Conservation (phyloP, 345 rosid species). For the Sisymbrium irio region DNA sequence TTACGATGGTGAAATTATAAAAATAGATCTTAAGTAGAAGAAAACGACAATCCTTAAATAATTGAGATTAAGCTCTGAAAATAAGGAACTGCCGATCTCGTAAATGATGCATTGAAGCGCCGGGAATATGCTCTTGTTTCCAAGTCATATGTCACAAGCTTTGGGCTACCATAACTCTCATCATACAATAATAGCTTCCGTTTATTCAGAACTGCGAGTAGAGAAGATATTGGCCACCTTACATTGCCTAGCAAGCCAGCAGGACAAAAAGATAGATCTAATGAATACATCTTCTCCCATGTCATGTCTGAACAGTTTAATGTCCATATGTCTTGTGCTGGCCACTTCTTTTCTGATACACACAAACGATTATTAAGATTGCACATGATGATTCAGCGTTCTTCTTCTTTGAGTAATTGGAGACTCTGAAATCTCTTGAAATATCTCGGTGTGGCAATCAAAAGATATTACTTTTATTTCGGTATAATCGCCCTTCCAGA, state of each 20-base stretch:
- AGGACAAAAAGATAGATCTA: slow-evolving; percentile 6
- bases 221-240: background rate
- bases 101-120: background rate
- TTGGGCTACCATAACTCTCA: background rate
- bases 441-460: slow-evolving; percentile 5
- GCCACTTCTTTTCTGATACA: background rate
- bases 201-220: background rate
- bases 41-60: background rate
- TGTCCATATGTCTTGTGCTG: background rate
- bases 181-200: background rate
- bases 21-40: background rate
- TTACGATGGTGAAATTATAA: background rate
- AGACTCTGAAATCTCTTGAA: background rate
- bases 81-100: background rate
- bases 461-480: background rate
- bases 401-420: background rate
- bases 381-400: background rate
- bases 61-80: slow-evolving; percentile 1
- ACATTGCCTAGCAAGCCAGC: background rate
- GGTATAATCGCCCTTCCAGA: background rate
- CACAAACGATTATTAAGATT: background rate
- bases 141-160: background rate
- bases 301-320: background rate
- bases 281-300: slow-evolving; percentile 4
- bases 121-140: background rate